Base-by-base conservation (phyloP, 371 early-diverging fungal genomes). In the Mortierella sp. region DNA sequence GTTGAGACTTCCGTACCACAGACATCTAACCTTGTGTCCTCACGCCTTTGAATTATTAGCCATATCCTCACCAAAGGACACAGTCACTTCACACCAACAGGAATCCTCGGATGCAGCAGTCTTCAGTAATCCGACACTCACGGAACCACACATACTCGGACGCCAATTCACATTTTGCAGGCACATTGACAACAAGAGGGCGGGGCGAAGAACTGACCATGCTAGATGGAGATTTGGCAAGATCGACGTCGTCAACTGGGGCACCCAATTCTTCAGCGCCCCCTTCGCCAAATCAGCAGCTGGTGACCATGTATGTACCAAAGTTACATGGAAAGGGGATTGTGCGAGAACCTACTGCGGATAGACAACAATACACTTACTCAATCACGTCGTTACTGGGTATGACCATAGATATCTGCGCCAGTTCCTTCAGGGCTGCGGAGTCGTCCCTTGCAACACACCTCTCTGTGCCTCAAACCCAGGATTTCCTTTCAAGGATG, bases 401-500 rank as follows among this genome's bases (percentile, higher is more conserved):
- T 3, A 67, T 19, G 37, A 21, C 34, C 19, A 26, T 55, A 85
- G 82, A 44, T 86, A 86, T 64, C 72, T 81, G n/a, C 81, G 82
- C 5, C 86, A 86, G 46, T 79, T 86, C 31, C 74, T 86, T 24
- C 76, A 86, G 24, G 86, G 86, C 34, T 86, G 86, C 50, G 79
- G 82, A 2, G n/a, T 53, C 4, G 19, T 16, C 2, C 43, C 69
- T 1, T 86, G 86, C 48, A 73, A 55, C 28, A 86, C 82, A 2
- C 76, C 82, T 2, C 64, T 81, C 10, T 86, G 86, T 57, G 79
- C 79, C 16, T 86, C 86, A 9, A 86, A 86, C 21, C 76, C 79
- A 43, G 67, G 46, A 10, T 86, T 86, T 21, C 74, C 79, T 6
- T 46, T 79, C 50, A 86, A 76, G 67, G 82, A 81, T 37, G 34